Conservation (phyloP, 2,329 filamentous ascomycete genomes). For the Mariannaea elegans region DNA sequence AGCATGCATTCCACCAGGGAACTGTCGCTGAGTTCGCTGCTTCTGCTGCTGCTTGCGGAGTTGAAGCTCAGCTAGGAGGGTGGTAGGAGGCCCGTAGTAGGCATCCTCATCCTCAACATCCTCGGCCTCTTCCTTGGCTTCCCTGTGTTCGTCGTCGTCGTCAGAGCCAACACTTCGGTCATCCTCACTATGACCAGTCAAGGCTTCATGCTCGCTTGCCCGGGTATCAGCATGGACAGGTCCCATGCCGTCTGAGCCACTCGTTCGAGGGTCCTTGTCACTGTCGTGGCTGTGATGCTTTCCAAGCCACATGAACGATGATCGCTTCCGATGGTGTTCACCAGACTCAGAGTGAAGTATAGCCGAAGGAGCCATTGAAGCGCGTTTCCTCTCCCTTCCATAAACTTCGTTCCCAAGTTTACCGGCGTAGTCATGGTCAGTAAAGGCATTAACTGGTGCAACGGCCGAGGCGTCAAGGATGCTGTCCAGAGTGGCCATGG, state of each 20-base stretch:
- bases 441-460: constrained; percentile 91
- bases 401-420: constrained; percentile 80
- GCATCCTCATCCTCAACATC: constrained; percentile 58
- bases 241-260: constrained; percentile 35
- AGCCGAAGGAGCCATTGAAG: constrained; percentile 43
- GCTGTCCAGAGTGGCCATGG: constrained; percentile 87
- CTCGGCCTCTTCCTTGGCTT: constrained; percentile 54
- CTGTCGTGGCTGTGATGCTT: constrained; percentile 48
- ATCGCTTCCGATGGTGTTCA: constrained; percentile 54
- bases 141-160: constrained; percentile 45
- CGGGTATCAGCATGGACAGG: constrained; percentile 39
- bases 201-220: constrained; percentile 31
- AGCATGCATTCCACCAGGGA: constrained; percentile 84
- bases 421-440: constrained; percentile 85
- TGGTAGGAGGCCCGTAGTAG: constrained; percentile 81
- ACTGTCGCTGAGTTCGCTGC: constrained; percentile 72
- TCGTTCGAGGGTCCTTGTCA: constrained; percentile 36
- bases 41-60: constrained; percentile 90
- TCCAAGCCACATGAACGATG: constrained; percentile 59
- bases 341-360: constrained; percentile 35
- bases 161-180: constrained; percentile 37
- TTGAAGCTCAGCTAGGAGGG: constrained; percentile 90
- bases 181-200: constrained; percentile 38
- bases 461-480: constrained; percentile 89
- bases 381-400: constrained; percentile 65